Conservation (phyloP, 2,329 filamentous ascomycete species). For the Pseudocercospora crystallina region DNA sequence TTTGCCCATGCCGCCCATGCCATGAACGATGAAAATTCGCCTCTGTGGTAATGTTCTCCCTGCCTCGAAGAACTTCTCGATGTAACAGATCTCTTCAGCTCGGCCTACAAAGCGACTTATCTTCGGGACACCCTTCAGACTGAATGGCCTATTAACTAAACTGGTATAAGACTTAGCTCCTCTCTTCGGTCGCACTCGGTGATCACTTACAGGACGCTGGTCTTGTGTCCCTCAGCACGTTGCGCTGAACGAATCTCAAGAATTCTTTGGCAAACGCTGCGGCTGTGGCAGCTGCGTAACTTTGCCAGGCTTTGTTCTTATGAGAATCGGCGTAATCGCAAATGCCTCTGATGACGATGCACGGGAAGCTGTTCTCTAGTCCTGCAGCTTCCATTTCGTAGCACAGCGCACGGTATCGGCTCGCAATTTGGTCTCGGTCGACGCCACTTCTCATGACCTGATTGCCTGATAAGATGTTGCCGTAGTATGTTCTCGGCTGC, state of each 20-base stretch:
- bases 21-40: constrained; percentile 25
- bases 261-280: constrained; percentile 26
- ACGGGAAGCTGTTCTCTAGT: constrained; percentile 23
- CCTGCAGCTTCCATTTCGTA: not conserved
- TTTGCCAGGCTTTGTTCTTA: constrained; percentile 26
- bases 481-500: constrained; percentile 37
- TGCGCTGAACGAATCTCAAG: no score
- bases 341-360: constrained; percentile 26
- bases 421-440: constrained; percentile 25
- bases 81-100: not conserved
- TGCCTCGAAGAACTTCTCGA: no score
- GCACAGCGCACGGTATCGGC: constrained; percentile 14
- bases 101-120: not conserved
- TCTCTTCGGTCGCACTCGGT: no score
- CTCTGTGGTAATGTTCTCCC: no score
- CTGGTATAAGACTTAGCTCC: no score
- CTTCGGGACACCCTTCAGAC: no score
- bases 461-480: constrained; percentile 42
- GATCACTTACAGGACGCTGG: no score
- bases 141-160: no score
- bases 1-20: constrained; percentile 33
- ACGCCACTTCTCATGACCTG: constrained; percentile 40
- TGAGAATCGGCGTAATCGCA: constrained; percentile 27
- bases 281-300: constrained; percentile 24
- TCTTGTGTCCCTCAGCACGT: not conserved